phyloP scores from a whole-genome alignment of 495 filamentous ascomycete genomes.

The Annulohypoxylon maeteangense region DNA sequence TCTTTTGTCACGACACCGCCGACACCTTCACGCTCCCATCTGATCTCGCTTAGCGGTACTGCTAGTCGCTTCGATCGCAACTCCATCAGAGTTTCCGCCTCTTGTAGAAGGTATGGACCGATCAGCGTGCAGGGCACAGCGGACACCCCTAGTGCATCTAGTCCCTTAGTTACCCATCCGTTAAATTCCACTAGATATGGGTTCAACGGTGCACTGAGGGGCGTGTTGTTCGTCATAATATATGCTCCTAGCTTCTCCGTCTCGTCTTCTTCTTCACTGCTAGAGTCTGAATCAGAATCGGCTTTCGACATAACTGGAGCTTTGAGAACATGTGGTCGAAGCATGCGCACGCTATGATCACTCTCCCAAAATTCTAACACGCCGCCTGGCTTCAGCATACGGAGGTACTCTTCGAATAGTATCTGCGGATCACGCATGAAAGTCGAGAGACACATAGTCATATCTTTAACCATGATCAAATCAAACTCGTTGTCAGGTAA shows the following conservation, averaged over 20 bases:
- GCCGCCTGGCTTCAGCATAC: conserved; percentile 81
- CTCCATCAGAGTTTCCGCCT: conserved; percentile 75
- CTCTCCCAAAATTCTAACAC: conserved; percentile 88
- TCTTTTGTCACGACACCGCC: conserved; percentile 65
- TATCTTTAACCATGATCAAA: conserved; percentile 89
- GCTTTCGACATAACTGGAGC: conserved; percentile 62
- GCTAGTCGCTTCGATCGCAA: conserved; percentile 81
- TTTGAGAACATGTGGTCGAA: conserved; percentile 78
- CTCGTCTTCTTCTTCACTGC: conserved; percentile 68
- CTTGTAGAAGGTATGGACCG: conserved; percentile 80
- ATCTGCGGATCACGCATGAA: conserved; percentile 65
- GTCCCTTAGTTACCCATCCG: conserved; percentile 78
- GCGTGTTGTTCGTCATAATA: conserved; percentile 82
- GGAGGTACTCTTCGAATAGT: conserved; percentile 79
- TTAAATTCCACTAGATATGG: conserved; percentile 87
- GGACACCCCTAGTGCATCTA: conserved; percentile 75
- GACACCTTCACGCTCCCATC: conserved; percentile 86
- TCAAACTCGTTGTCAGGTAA: conserved; percentile 89
- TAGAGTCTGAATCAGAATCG: conserved; percentile 51
- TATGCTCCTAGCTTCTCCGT: conserved; percentile 79
- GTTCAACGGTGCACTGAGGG: conserved; percentile 80
- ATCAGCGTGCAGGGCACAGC: conserved; percentile 84
- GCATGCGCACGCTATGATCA: conserved; percentile 78
- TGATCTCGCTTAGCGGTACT: conserved; percentile 84
- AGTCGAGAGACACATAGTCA: conserved; percentile 72